Base-by-base conservation (phyloP, 2,329 filamentous ascomycete genomes). In the Pezicula rhizophila region DNA sequence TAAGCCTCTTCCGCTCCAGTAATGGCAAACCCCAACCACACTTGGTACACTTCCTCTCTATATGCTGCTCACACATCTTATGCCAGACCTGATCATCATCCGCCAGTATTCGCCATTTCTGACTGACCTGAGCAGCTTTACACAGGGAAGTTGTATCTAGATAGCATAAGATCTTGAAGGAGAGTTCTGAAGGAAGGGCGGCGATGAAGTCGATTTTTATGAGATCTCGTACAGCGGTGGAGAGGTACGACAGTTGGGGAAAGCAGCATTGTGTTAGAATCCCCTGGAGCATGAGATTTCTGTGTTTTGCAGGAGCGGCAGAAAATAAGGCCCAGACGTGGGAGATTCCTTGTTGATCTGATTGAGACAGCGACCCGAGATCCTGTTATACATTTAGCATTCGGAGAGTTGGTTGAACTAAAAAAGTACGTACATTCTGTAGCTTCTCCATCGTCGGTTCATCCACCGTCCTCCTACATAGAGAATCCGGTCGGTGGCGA, bases 281-380 rank as follows among this genome's bases (percentile, higher is more conserved):
- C 57, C 93, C 93, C 66, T 96, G 90, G 7, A 99, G 78, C 88
- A 99, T 97, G 51, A 99, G 78, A 55, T 95, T 92, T 58, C 93
- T 85, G 63, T 97, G 92, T 65, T 95, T 96, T 8, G 89, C 80
- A 0, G 93, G 93, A 0, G 93, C 91, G 35, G 93, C 93, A 0
- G 92, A 97, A 73, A 99, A 99, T 42, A 97, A 77, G 0, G 92
- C 95, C 93, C 93, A 99, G 48, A 97, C 91, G 62, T 96, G 92
- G 31, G 91, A 89, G 61, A 99, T 96, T 63, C 88, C 91, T 69
- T 96, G 89, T 69, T 96, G 90, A 66, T 99, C 93, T 56, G 80
- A 83, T 53, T 86, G 80, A 5, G 90, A 85, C 31, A 96, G 78
- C 42, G 79, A 83, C 59, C 92, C 87, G 46, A 97, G 80, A 67